Evolutionary conservation across 2,329 filamentous ascomycete species (phyloP).

Genomic region (Westerdykella ornata): DNA sequence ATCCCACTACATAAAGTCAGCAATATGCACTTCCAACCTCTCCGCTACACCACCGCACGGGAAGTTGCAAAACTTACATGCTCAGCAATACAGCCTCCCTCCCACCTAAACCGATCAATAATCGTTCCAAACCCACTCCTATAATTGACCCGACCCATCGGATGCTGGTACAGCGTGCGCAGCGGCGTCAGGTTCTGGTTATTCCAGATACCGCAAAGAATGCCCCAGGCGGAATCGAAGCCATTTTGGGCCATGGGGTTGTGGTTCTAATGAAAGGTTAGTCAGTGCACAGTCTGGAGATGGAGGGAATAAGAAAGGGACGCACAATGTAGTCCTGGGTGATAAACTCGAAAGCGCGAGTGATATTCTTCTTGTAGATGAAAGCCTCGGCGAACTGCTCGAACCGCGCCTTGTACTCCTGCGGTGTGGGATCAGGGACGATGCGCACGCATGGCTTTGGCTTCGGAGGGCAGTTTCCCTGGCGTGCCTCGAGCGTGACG

Average conservation of each 20-base stretch:
- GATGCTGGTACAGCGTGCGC: slow-evolving; percentile 15
- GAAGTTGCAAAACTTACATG: slow-evolving; percentile 21
- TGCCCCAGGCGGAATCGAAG: slow-evolving; percentile 23
- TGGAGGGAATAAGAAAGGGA: not conserved
- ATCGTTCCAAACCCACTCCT: slow-evolving; percentile 17
- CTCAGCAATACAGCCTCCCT: slow-evolving; percentile 28
- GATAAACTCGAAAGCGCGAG: slow-evolving; percentile 25
- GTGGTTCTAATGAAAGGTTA: slow-evolving; percentile 20
- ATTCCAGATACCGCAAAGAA: slow-evolving; percentile 21
- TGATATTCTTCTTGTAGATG: slow-evolving; percentile 25
- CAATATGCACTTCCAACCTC: not conserved
- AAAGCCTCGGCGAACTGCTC: slow-evolving; percentile 24
- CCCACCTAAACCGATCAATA: slow-evolving; percentile 28
- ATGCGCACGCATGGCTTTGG: slow-evolving; percentile 21
- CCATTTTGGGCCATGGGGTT: slow-evolving; percentile 24
- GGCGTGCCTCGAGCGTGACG: slow-evolving; percentile 6
- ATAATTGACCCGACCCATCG: slow-evolving; percentile 26
- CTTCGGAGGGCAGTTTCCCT: slow-evolving; percentile 12
- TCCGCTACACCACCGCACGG: too few relatives aligned
- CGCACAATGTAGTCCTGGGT: slow-evolving; percentile 22
- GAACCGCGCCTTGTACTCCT: slow-evolving; percentile 12
- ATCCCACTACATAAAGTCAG: not conserved
- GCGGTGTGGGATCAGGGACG: slow-evolving; percentile 6
- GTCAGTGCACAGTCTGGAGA: not conserved
- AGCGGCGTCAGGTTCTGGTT: slow-evolving; percentile 18